These are phyloP conservation scores for Omphalea diandra DNA, from an alignment of 441 rosid species.

Conservation along the genomic window DNA sequence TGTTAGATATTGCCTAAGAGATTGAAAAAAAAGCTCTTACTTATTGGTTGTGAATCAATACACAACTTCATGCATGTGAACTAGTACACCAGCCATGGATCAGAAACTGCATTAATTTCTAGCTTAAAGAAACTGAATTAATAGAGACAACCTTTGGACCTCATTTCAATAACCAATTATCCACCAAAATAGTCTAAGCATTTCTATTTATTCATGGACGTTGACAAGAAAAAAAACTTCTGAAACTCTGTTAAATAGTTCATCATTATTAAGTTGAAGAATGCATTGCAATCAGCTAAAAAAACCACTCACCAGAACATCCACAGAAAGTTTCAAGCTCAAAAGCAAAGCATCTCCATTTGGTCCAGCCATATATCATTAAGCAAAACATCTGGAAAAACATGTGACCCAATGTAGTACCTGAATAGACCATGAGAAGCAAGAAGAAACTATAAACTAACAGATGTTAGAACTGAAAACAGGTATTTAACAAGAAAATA, in stretches of 20 bases:
- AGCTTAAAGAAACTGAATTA: conserved; percentile 2
- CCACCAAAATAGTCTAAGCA: neutral
- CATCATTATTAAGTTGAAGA: conserved; percentile 9
- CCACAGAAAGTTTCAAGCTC: conserved; percentile 94
- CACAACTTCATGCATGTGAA: neutral
- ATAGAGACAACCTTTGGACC: neutral
- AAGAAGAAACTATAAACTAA: conserved; percentile 13
- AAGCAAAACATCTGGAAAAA: conserved; percentile 94
- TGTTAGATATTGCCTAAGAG: neutral
- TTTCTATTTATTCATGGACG: neutral
- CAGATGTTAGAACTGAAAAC: neutral
- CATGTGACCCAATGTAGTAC: conserved; percentile 78
- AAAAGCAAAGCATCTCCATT: conserved; percentile 85
- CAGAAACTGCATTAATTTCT: neutral
- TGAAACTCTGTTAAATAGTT: neutral
- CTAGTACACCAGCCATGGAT: neutral
- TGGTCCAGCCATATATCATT: conserved; percentile 90
- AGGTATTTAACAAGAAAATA: neutral
- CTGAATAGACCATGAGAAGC: conserved; percentile 38
- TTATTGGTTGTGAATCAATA: too few species aligned
- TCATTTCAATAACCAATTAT: neutral
- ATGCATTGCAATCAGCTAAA: conserved; percentile 12
- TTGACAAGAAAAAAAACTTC: neutral
- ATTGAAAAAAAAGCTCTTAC: neutral
- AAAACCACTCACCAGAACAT: conserved; percentile 79